phyloP scores from a whole-genome alignment of 345 rosid species.

The Garcia nutans region DNA sequence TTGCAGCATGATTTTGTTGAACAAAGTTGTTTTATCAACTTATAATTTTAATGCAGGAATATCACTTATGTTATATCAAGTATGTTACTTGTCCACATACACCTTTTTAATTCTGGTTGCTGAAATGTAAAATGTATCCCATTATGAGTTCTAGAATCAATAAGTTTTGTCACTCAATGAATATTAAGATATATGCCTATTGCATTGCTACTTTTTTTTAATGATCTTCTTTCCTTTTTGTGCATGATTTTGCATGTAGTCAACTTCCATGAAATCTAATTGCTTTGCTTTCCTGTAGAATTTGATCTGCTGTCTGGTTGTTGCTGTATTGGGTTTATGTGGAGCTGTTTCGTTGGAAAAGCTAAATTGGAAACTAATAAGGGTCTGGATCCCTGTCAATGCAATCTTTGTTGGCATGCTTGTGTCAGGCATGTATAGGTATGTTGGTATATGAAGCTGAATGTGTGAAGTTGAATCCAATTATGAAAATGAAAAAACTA shows the following conservation, averaged over 20 bases:
- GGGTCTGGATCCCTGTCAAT: slow-evolving; percentile 91
- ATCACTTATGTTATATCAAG: slow-evolving; percentile 91
- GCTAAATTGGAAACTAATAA: slow-evolving; percentile 78
- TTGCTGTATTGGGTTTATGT: slow-evolving; percentile 47
- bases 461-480: not conserved
- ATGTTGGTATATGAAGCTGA: not conserved
- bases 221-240: not conserved
- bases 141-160: not conserved
- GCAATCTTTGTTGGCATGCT: slow-evolving; percentile 92
- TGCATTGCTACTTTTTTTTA: not conserved
- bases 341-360: slow-evolving; percentile 69
- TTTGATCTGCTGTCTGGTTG: slow-evolving; percentile 64
- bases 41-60: slow-evolving; percentile 75
- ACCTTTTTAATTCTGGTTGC: not conserved
- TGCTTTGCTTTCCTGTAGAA: slow-evolving; percentile 52
- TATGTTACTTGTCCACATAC: slow-evolving; percentile 23
- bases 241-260: not conserved
- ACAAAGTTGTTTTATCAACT: slow-evolving; percentile 75
- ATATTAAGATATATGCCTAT: not conserved
- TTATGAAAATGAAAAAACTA: not conserved
- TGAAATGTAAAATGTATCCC: not conserved
- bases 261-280: not conserved
- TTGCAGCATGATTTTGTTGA: slow-evolving; percentile 85
- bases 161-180: not conserved
- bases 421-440: slow-evolving; percentile 93